Conservation (phyloP, 2,329 filamentous ascomycete species). For the Orbilia ellipsospora region DNA sequence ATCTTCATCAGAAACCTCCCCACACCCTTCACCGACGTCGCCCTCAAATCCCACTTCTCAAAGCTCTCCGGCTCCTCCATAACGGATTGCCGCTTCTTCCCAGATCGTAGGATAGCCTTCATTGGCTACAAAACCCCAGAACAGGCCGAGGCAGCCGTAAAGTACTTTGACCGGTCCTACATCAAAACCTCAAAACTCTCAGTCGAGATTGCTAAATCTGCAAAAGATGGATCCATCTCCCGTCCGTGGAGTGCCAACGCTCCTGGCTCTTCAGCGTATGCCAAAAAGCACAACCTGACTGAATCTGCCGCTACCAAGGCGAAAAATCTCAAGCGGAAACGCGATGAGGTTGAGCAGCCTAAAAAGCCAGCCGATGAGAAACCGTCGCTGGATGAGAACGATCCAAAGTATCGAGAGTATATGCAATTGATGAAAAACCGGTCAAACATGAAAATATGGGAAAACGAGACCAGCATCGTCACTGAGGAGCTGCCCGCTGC, state of each 20-base stretch:
- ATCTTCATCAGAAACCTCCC: constrained; percentile 85
- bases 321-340: constrained; percentile 74
- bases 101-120: constrained; percentile 91
- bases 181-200: constrained; percentile 94
- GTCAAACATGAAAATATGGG: constrained; percentile 73
- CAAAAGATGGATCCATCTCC: constrained; percentile 61
- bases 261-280: constrained; percentile 58
- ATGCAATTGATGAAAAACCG: constrained; percentile 80
- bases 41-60: constrained; percentile 90
- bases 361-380: constrained; percentile 51
- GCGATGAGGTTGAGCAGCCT: constrained; percentile 66
- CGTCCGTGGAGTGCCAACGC: constrained; percentile 62
- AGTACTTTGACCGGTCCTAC: constrained; percentile 94
- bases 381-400: constrained; percentile 64
- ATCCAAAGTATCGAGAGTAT: constrained; percentile 87
- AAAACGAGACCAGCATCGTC: constrained; percentile 65
- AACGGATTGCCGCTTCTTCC: constrained; percentile 92
- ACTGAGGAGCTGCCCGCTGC: constrained; percentile 20
- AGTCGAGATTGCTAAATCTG: constrained; percentile 87
- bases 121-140: constrained; percentile 88
- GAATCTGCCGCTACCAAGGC: constrained; percentile 24
- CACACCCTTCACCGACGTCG: constrained; percentile 78
- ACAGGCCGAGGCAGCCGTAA: constrained; percentile 83
- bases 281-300: constrained; percentile 58
- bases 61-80: constrained; percentile 72